Evolutionary conservation across 164 flowering plant species (phyloP).

Genomic region (Chimonanthus salicifolius): DNA sequence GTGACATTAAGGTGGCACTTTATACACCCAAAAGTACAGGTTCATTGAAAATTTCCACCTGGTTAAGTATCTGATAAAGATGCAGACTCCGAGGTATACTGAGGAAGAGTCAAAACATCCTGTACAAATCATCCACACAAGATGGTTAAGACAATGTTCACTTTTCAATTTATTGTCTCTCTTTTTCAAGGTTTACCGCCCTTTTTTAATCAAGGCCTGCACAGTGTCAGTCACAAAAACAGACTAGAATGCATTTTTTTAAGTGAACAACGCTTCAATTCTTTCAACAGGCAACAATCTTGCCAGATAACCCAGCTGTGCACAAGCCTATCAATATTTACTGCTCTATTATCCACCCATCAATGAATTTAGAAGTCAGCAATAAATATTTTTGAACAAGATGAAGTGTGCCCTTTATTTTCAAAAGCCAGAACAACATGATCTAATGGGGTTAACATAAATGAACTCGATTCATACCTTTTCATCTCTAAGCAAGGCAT

Average conservation of each 20-base stretch:
- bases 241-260: not conserved
- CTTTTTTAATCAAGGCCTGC: not conserved
- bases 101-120: constrained; percentile 83
- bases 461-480: constrained; percentile 37
- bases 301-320: too few relatives aligned
- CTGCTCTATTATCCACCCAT: too few relatives aligned
- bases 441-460: not conserved
- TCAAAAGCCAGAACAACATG: not conserved
- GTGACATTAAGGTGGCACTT: not conserved
- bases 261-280: too few relatives aligned
- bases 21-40: not conserved
- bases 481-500: constrained; percentile 82
- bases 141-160: not conserved
- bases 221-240: not conserved
- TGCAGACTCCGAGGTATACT: constrained; percentile 71
- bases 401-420: too few relatives aligned
- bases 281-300: too few relatives aligned
- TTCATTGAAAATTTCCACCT: constrained; percentile 32
- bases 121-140: constrained; percentile 71
- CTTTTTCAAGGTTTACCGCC: too few relatives aligned
- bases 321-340: too few relatives aligned
- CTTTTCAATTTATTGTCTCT: too few relatives aligned
- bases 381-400: too few relatives aligned
- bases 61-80: constrained; percentile 75
- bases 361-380: too few relatives aligned